Base-by-base conservation (phyloP, 2,329 filamentous ascomycete genomes). In the Fusarium subglutinans region DNA sequence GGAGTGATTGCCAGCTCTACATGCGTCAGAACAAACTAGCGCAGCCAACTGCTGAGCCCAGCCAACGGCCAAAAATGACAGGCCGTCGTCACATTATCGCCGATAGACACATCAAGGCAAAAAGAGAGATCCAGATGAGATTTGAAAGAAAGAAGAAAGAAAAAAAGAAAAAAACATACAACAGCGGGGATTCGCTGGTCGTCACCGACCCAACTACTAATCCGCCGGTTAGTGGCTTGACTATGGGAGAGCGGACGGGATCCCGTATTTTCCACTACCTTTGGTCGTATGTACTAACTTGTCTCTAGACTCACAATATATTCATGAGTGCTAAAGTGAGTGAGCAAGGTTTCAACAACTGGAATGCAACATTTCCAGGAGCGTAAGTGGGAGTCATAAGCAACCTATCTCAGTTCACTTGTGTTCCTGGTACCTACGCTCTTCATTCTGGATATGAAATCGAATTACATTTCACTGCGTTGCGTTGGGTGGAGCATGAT, bases 251-350 rank as follows among this genome's bases (percentile, higher is more conserved):
- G 60, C 60, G 41, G 60, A 65, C 63, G 63, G 63, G 63, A 65
- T 65, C 63, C 63, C 63, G 63, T 65, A 65, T 65, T 65, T 54
- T 65, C 63, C 63, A 66, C 58, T 66, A 66, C 63, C 59, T 66
- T 47, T 66, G 63, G 63, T 66, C 63, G 63, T 66, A 66, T 64
- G 63, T 33, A 14, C 2, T 8, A 14, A 15, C 3, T 3, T 2
- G 6, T 35, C 14, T 35, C 13, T 15, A 15, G 33, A 35, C 14
- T 35, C 9, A 12, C 13, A 10, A 3, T 28, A 58, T 50, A 57
- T 6, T 0, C n/a, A 35, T 13, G 6, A 9, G 12, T 15, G 9
- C 12, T 17, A 15, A 2, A 26, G 22, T 8, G 8, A 51, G 22
- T 37, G 24, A 38, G 38, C 22, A 5, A 28, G 30, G n/a, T 5